phyloP scores from a whole-genome alignment of 2,329 filamentous ascomycete species.

The Onygenales sp. region DNA sequence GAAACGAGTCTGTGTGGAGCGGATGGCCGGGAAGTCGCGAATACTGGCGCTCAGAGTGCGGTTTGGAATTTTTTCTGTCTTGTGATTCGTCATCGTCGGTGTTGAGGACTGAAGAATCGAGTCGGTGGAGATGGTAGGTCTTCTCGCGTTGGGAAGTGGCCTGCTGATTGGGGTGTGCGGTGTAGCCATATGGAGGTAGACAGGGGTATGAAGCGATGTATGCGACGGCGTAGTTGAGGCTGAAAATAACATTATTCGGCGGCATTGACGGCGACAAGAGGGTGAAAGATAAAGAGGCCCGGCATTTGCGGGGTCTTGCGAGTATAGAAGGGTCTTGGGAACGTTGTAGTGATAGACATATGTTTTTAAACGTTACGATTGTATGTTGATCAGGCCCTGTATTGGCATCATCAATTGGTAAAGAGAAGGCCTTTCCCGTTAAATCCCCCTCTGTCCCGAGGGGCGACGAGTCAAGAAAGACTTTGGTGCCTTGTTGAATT shows the following conservation, averaged over 20 bases:
- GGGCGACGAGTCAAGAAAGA: conserved; percentile 31
- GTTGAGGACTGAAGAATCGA: conserved; percentile 1
- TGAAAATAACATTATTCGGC: conserved; percentile 22
- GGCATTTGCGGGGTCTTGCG: conserved; percentile 15
- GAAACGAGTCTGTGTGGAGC: conserved; percentile 24
- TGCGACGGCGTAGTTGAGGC: conserved; percentile 41
- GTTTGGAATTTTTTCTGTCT: conserved; percentile 2
- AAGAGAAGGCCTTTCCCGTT: conserved; percentile 26
- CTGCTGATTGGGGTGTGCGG: conserved; percentile 2
- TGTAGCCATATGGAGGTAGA: conserved; percentile 31
- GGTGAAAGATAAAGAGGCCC: conserved; percentile 16
- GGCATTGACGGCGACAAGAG: conserved; percentile 8
- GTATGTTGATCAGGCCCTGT: conserved; percentile 9
- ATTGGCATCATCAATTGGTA: conserved; percentile 26
- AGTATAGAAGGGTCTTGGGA: conserved; percentile 10
- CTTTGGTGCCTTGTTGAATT: conserved; percentile 33
- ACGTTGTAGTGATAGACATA: conserved; percentile 8
- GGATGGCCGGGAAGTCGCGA: conserved; percentile 29
- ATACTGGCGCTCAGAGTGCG: neutral
- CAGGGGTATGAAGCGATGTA: conserved; percentile 49
- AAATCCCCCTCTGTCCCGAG: conserved; percentile 29
- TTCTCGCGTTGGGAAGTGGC: neutral
- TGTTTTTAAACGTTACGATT: conserved; percentile 6
- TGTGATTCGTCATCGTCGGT: conserved; percentile 1
- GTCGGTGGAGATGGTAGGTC: conserved; percentile 4